Evolutionary conservation across 768 basidiomycete species (phyloP), one percentile per base, ranked within the genome.

Genomic region (Tephrocybe sp.): DNA sequence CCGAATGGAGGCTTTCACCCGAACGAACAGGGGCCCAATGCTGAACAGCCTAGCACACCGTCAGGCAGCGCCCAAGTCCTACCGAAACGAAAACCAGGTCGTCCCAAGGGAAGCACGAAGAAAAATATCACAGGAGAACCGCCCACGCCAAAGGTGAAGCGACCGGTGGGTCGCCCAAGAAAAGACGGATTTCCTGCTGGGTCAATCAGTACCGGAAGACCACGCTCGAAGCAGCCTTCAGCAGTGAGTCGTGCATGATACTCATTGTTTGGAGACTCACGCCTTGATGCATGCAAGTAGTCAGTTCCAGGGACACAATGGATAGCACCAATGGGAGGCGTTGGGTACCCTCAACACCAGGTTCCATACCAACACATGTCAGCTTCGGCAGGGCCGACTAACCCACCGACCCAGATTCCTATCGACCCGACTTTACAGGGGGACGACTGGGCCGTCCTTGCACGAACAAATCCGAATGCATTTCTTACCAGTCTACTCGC

Each of bases 151-250:
- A 86, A 86, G 65, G 66, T 80, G 45, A 90, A 88, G 64, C 73
- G 89, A 38, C 89, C 89, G 13, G 88, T 91, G 1, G 89, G 89
- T 1, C 74, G 89, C 12, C 89, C 89, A 2, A 69, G 89, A 57
- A 89, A 91, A 64, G 88, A 91, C 57, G 89, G 89, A 0, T 76
- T 88, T 30, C 88, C 88, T 33, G 84, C 88, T 24, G 88, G 88
- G 11, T 84, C 85, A 9, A 79, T 86, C 5, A 73, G 78, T n/a
- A 61, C 73, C 4, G 53, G 70, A 31, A 70, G 77, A 15, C 31
- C 52, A 33, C 55, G 58, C 22, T 19, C 56, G 3, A 60, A 60
- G 47, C 53, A 44, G 19, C 31, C 54, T 38, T 6, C 44, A 29
- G 29, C 30, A 30, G 33, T 39, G 5, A 9, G 33, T 34, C 8